Conservation (phyloP, 345 rosid genomes). For the Hibiscus trionum region DNA sequence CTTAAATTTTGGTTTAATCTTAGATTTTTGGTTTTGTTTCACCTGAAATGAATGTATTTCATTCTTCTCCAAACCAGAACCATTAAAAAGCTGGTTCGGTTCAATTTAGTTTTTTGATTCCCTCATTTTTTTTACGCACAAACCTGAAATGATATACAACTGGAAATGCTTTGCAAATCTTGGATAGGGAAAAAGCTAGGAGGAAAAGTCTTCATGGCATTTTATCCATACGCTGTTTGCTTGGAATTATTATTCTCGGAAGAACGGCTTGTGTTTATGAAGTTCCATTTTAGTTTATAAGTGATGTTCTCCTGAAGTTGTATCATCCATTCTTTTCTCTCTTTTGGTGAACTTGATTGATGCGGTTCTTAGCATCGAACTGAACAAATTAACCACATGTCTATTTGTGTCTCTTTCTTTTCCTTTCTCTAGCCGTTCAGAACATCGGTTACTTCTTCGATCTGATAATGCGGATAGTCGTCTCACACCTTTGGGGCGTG, state of each 20-base stretch:
- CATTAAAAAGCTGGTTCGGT: no score
- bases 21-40: no score
- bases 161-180: no score
- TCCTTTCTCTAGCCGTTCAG: conserved; percentile 66
- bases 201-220: no score
- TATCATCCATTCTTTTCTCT: not conserved
- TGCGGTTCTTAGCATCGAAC: not conserved
- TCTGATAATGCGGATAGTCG: conserved; percentile 97
- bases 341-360: not conserved
- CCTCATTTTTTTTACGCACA: no score
- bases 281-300: not conserved
- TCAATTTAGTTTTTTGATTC: no score
- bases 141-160: no score
- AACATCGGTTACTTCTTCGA: conserved; percentile 86
- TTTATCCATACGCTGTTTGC: not conserved
- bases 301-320: not conserved
- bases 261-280: not conserved
- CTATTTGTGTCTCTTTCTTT: not conserved
- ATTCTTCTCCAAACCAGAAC: no score
- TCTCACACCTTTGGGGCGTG: conserved; percentile 87
- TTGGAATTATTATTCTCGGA: not conserved
- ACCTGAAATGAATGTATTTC: no score
- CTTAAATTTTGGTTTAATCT: no score
- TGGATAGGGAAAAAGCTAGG: no score
- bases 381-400: conserved; percentile 1